These are phyloP conservation scores for Neoascochyta sp. DNA, from an alignment of 2,329 filamentous ascomycete genomes.

Conservation along the genomic window DNA sequence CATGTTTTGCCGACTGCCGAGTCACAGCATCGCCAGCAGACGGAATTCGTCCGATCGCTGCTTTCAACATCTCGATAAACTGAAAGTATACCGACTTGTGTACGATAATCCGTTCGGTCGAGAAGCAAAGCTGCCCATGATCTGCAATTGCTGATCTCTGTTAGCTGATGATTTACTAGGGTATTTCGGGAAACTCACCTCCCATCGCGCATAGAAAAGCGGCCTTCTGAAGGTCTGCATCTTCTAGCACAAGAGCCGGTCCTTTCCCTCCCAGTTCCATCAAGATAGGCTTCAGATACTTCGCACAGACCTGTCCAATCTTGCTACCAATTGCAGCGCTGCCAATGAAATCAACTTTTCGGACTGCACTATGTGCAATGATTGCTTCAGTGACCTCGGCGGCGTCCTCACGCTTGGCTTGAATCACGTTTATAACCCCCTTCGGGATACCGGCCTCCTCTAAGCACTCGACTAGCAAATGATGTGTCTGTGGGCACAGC, in stretches of 20 bases:
- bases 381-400: constrained; percentile 64
- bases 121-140: constrained; percentile 76
- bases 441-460: constrained; percentile 65
- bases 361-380: constrained; percentile 61
- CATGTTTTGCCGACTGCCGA: constrained; percentile 26
- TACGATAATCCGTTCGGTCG: constrained; percentile 69
- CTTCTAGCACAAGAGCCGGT: constrained; percentile 70
- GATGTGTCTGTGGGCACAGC: constrained; percentile 21
- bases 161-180: background rate
- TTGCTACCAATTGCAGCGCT: constrained; percentile 66
- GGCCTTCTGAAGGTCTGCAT: constrained; percentile 55
- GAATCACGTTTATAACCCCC: constrained; percentile 69
- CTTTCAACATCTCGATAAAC: constrained; percentile 48
- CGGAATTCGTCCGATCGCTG: constrained; percentile 42
- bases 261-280: constrained; percentile 82
- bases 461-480: constrained; percentile 17
- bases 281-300: constrained; percentile 71
- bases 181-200: constrained; percentile 13
- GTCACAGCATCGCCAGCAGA: constrained; percentile 40
- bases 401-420: constrained; percentile 56
- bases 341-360: constrained; percentile 74
- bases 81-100: constrained; percentile 50
- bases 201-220: constrained; percentile 20
- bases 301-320: constrained; percentile 64
- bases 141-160: constrained; percentile 9